Evolutionary conservation across 306 rosid genomes (phyloP).

Genomic region (Vachellia pachyceras): DNA sequence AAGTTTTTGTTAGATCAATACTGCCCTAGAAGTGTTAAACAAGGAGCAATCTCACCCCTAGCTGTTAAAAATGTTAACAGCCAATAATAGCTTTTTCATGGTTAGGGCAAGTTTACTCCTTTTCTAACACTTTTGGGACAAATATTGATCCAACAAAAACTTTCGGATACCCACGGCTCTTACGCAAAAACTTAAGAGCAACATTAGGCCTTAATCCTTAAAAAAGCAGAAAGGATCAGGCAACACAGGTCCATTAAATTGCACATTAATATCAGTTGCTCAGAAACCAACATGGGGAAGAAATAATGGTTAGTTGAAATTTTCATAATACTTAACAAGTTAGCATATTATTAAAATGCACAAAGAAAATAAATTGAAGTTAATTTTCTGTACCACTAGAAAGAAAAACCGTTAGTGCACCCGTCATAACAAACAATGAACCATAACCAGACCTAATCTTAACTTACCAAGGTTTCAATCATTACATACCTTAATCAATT

Average conservation of each 20-base stretch:
- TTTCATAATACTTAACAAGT: not conserved
- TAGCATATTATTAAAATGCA: not conserved
- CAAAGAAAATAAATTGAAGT: slow-evolving; percentile 16
- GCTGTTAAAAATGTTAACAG: too few species aligned
- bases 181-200: too few species aligned
- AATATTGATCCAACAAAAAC: too few species aligned
- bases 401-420: slow-evolving; percentile 23
- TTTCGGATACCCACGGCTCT: too few species aligned
- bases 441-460: not conserved
- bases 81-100: too few species aligned
- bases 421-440: slow-evolving; percentile 28
- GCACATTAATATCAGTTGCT: not conserved
- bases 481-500: slow-evolving; percentile 20
- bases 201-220: too few species aligned
- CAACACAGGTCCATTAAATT: not conserved
- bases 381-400: slow-evolving; percentile 10
- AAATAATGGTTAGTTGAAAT: slow-evolving; percentile 21
- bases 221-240: not conserved
- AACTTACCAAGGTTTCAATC: slow-evolving; percentile 17
- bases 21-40: too few species aligned
- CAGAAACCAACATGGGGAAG: slow-evolving; percentile 19
- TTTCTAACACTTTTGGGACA: too few species aligned
- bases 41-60: too few species aligned
- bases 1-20: too few species aligned
- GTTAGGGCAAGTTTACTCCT: too few species aligned